These are phyloP conservation scores for Breynia disticha DNA, from an alignment of 441 rosid species.

Conservation along the genomic window DNA sequence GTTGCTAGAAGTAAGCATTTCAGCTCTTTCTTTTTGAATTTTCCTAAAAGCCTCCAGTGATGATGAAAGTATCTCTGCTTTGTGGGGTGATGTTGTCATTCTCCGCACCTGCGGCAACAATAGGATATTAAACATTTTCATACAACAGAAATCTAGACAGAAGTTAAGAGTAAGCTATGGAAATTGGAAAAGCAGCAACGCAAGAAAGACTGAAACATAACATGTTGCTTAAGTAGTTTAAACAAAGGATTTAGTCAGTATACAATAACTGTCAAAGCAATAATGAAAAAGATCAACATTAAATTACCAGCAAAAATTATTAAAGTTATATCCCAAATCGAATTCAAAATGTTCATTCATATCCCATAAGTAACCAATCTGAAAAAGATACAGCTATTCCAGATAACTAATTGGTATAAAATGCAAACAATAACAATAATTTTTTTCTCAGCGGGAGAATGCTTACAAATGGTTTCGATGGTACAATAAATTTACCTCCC, in stretches of 20 bases:
- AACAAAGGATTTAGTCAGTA: not conserved
- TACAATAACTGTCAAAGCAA: not conserved
- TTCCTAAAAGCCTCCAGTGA: conserved; percentile 71
- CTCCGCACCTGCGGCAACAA: conserved; percentile 58
- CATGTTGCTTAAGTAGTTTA: not conserved
- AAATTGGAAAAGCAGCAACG: conserved; percentile 1
- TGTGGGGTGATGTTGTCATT: conserved; percentile 73
- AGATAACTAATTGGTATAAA: not conserved
- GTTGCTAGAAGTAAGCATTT: conserved; percentile 19
- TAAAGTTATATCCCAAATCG: too few relatives aligned
- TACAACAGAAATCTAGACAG: conserved; percentile 5
- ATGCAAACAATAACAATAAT: too few relatives aligned
- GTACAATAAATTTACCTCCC: conserved; percentile 47
- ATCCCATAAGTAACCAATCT: not conserved
- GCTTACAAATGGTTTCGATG: not conserved
- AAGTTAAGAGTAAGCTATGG: not conserved
- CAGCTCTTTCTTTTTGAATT: conserved; percentile 64
- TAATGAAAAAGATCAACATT: too few relatives aligned
- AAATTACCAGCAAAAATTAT: not conserved
- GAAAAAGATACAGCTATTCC: too few relatives aligned
- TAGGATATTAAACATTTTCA: conserved; percentile 18
- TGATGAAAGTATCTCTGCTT: conserved; percentile 71
- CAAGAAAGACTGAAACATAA: not conserved
- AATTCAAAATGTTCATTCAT: too few relatives aligned
- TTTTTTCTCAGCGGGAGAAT: not conserved